These are phyloP conservation scores for Penicillium cinerascens DNA, from an alignment of 495 filamentous ascomycete genomes.

Conservation along the genomic window DNA sequence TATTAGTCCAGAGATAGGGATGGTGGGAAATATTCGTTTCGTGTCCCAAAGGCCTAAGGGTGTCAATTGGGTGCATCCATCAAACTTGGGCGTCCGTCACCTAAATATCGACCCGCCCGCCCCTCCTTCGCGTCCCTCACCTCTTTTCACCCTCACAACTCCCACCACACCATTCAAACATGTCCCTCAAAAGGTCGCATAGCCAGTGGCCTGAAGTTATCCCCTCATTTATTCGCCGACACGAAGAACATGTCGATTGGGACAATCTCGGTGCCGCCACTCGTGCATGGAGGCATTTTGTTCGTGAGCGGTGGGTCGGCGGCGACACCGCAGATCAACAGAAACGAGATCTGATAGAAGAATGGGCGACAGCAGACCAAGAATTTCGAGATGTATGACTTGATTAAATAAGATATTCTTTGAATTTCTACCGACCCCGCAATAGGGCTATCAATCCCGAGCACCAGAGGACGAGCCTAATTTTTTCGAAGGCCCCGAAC, in stretches of 20 bases:
- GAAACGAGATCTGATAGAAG: constrained; percentile 11
- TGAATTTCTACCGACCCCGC: too few relatives aligned
- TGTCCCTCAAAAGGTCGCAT: neutral
- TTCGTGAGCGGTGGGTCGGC: constrained; percentile 10
- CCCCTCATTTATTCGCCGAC: constrained; percentile 11
- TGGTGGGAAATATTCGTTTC: too few relatives aligned
- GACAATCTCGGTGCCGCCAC: constrained; percentile 1
- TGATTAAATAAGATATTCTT: neutral
- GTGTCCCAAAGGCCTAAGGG: too few relatives aligned
- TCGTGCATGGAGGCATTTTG: constrained; percentile 15
- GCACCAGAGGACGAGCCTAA: constrained; percentile 8
- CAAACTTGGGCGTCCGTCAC: too few relatives aligned
- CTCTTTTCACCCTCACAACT: too few relatives aligned
- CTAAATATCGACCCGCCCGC: too few relatives aligned
- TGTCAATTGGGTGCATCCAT: too few relatives aligned
- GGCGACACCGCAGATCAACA: constrained; percentile 9
- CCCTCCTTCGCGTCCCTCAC: too few relatives aligned
- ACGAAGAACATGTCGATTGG: constrained; percentile 1
- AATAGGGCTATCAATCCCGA: constrained; percentile 13
- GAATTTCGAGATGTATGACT: constrained; percentile 11
- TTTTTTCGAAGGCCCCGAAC: constrained; percentile 4
- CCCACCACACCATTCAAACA: neutral
- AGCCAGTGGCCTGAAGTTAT: constrained; percentile 2
- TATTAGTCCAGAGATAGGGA: too few relatives aligned
- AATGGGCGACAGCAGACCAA: constrained; percentile 16